Evolutionary conservation across 805 yeast genomes (phyloP), one percentile per base, ranked within the genome.

Genomic region (Helenozyma rhizophorensis): DNA sequence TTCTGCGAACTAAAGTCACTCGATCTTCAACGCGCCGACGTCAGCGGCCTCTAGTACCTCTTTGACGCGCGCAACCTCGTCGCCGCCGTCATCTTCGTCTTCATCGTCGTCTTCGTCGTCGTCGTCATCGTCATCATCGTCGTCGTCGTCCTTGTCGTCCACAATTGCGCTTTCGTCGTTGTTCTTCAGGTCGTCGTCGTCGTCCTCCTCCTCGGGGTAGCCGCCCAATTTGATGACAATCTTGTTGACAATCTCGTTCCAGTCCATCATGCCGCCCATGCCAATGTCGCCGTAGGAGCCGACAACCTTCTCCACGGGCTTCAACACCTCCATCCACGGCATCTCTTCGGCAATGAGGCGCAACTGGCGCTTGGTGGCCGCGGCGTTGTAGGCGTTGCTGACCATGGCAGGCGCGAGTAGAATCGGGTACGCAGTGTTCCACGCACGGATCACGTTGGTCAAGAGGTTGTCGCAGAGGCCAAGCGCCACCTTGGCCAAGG

Each of bases 231-330:
- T 82, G 59, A 79, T 68, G 14, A 84, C 94, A 30, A 86, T 71
- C 48, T 79, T 78, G 53, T 88, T 94, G 13, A 88, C 96, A 48
- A 93, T 82, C 56, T 89, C 97, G 55, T 86, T 83, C 78, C 94
- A 87, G 49, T 93, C 97, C 81, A 89, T 83, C 97, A 93, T 93
- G 34, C 98, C 97, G 30, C 98, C 97, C 87, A 93, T 83, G n/a
- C 97, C 97, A 36, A 93, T 88, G 49, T 90, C 97, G 40, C 98
- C 97, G 63, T 89, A 87, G 25, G 86, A 75, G 36, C 95, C 87
- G 52, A 83, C 78, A 5, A 90, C 95, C 58, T 90, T 90, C 58
- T 90, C 98, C 15, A 88, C 87, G 0, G 98, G 98, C 55, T 81
- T 83, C 53, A 93, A 70, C n/a, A 90, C 78, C 45, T 87, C 95